Conservation (phyloP, 225 moss, liverwort and hornwort species). For the Polytrichum formosum region DNA sequence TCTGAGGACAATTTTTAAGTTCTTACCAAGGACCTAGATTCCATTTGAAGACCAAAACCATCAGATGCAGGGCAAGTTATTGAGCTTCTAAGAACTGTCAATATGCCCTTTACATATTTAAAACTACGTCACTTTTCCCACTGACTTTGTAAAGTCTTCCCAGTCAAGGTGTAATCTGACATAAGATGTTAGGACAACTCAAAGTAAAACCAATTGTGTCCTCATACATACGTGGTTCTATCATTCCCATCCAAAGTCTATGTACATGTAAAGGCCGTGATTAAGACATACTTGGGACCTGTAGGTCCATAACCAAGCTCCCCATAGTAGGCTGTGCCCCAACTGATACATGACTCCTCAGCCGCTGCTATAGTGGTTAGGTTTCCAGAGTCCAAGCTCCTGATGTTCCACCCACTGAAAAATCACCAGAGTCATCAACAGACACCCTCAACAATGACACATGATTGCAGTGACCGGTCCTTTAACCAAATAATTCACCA, state of each 20-base stretch:
- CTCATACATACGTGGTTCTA: not conserved
- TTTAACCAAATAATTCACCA: no score
- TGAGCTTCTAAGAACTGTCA: no score
- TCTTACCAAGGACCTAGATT: no score
- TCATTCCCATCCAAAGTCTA: not conserved
- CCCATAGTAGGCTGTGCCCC: slow-evolving; percentile 85
- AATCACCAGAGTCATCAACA: slow-evolving; percentile 2
- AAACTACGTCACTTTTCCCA: no score
- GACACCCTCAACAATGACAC: not conserved
- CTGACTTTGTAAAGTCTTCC: no score
- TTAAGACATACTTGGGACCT: slow-evolving; percentile 77
- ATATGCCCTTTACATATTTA: no score
- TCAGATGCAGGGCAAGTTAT: no score
- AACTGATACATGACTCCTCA: slow-evolving; percentile 91
- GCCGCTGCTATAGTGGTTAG: slow-evolving; percentile 84
- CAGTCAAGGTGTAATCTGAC: no score
- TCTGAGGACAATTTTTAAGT: no score
- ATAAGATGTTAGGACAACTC: not conserved
- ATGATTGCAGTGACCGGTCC: no score
- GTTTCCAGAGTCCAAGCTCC: slow-evolving; percentile 93
- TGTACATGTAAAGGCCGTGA: not conserved
- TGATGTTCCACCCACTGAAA: slow-evolving; percentile 82
- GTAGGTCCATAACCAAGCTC: slow-evolving; percentile 89
- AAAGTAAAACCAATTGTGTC: not conserved
- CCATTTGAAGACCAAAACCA: no score